Evolutionary conservation across 2,329 filamentous ascomycete genomes (phyloP).

Genomic region (Juglanconis sp.): DNA sequence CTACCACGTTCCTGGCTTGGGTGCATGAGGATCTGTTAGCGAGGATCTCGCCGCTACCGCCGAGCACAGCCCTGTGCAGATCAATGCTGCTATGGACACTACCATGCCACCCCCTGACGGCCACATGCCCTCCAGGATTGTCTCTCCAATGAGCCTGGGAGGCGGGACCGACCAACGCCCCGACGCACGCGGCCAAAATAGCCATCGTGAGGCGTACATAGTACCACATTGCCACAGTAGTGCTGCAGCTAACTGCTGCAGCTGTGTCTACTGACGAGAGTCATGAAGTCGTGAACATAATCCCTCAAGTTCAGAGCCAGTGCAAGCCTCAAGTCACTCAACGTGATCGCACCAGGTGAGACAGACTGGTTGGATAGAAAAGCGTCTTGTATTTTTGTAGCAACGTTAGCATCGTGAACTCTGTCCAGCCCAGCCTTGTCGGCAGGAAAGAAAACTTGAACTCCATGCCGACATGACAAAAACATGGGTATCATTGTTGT

Average conservation of each 20-base stretch:
- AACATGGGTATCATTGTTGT: constrained; percentile 15
- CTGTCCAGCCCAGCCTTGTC: not conserved
- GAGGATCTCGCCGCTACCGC: not conserved
- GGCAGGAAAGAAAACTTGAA: not conserved
- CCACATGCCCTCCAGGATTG: not conserved
- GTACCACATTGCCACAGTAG: too few relatives aligned
- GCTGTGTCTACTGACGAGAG: not conserved
- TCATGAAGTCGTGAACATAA: not conserved
- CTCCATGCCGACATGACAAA: not conserved
- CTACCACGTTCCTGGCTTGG: not conserved
- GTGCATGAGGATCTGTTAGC: not conserved
- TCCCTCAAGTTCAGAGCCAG: not conserved
- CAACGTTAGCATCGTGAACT: too few relatives aligned
- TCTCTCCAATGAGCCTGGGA: not conserved
- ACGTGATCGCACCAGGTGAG: not conserved
- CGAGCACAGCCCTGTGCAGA: not conserved
- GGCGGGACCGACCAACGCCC: not conserved
- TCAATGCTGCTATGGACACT: not conserved
- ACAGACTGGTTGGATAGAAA: not conserved
- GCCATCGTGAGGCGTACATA: not conserved
- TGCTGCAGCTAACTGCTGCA: not conserved
- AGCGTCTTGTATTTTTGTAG: not conserved
- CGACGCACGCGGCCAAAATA: not conserved
- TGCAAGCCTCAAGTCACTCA: not conserved
- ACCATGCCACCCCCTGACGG: not conserved